These are phyloP conservation scores for Coniferiporia weirii DNA, from an alignment of 1,284 basidiomycete species.

Conservation along the genomic window DNA sequence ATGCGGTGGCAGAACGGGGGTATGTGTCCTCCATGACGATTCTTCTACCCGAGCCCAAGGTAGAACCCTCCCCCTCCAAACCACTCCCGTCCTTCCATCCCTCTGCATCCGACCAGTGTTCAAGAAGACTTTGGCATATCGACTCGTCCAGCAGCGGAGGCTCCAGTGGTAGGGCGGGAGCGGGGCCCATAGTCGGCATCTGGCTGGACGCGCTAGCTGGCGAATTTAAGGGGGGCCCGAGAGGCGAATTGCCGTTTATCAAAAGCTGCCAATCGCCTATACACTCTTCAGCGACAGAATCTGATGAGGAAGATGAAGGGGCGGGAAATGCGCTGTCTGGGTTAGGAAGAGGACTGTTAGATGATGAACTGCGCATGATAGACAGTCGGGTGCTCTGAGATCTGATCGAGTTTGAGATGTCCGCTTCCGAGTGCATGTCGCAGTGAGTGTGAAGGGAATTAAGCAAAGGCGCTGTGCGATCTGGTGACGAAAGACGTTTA, in stretches of 20 bases:
- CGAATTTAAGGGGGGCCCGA: not conserved
- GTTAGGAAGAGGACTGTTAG: not conserved
- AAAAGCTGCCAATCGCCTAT: conserved; percentile 1
- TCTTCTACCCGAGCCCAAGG: not conserved
- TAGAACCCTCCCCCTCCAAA: not conserved
- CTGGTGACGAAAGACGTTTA: conserved; percentile 6
- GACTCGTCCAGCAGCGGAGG: not conserved
- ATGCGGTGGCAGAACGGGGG: conserved; percentile 6
- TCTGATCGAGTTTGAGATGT: not conserved
- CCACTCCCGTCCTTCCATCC: conserved; percentile 3
- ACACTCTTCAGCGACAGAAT: not conserved
- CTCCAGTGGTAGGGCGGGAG: conserved; percentile 1
- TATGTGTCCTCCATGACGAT: not conserved
- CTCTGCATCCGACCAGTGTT: conserved; percentile 9
- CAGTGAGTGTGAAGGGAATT: conserved; percentile 2
- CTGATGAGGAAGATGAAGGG: conserved; percentile 1
- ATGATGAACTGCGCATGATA: not conserved
- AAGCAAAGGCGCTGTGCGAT: conserved; percentile 6
- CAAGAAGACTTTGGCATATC: not conserved
- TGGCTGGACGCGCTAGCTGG: not conserved
- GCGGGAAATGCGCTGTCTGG: not conserved
- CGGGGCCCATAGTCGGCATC: not conserved
- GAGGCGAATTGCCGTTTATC: not conserved
- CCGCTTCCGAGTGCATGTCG: conserved; percentile 8
- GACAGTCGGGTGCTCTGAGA: not conserved